Percentiles rank a stretch among this genome's conserved stretches.
Conservation (phyloP, 2,329 filamentous ascomycete genomes). For the Plectosphaerella plurivora region DNA sequence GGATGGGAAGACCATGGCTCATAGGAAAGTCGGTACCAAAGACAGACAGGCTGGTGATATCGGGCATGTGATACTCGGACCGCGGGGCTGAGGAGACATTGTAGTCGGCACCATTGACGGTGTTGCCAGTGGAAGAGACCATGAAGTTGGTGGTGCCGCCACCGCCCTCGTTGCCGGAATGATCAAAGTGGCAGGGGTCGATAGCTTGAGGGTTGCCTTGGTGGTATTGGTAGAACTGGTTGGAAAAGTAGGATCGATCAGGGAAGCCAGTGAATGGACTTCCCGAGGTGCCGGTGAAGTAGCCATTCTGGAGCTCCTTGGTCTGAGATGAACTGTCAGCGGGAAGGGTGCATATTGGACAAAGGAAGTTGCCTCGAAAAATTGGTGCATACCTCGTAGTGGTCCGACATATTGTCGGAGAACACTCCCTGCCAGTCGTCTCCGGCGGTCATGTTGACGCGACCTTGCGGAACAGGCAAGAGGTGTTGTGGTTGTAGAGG, state of each 20-base stretch:
- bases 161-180: too few species aligned
- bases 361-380: too few species aligned
- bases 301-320: conserved; percentile 11
- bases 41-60: not conserved
- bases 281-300: conserved; percentile 11
- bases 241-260: too few species aligned
- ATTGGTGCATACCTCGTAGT: conserved; percentile 8
- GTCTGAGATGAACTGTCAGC: not conserved
- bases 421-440: conserved; percentile 1
- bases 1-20: not conserved
- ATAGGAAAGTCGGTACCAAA: not conserved
- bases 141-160: too few species aligned
- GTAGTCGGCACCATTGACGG: not conserved
- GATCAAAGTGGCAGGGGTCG: too few species aligned
- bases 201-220: too few species aligned
- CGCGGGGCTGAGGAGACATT: not conserved
- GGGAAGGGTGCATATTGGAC: too few species aligned
- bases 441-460: conserved; percentile 6
- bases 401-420: conserved; percentile 10
- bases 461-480: not conserved
- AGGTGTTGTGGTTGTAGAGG: not conserved
- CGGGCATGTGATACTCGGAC: conserved; percentile 1
- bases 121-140: too few species aligned
- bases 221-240: too few species aligned
- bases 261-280: conserved; percentile 8